Evolutionary conservation across 2,329 filamentous ascomycete genomes (phyloP), one percentile per base, ranked within the genome.

Genomic region (Coccinonectria pachysandricola): DNA sequence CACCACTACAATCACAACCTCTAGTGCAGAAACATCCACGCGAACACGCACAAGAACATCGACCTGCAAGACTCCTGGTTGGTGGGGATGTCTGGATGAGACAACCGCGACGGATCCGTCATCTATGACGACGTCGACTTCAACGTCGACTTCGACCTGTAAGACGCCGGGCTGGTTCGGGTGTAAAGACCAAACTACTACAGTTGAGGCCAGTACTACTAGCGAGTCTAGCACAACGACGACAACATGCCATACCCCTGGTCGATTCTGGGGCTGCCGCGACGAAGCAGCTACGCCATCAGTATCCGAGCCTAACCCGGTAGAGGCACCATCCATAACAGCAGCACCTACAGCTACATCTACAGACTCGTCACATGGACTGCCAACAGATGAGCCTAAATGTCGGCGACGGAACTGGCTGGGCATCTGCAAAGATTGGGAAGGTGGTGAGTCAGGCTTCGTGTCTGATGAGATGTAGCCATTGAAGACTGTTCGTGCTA

Each of bases 11-110:
- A 85, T 76, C 0, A 81, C 79, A 1, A 75, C 75, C 0, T 65
- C 72, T 3, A 64, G 60, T 3, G 63, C 64, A 2, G 64, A 62
- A 4, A 65, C 68, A 1, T 70, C 68, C 3, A 74, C 71, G 3
- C 68, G 69, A 21, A 80, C 74, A 3, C 68, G 85, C 19, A 94
- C 87, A 0, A 68, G 85, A 22, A 94, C 87, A 0, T 75, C 78
- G 28, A 94, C 85, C 0, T 94, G 87, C 57, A 71, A 91, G 53
- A 94, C 87, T 2, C 87, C 87, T 15, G 85, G 87, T 5, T 94
- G 87, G 87, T 93, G 79, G 79, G 84, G 83, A 12, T 86, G 75
- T 48, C 58, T 82, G 19, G 79, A 84, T 39, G 68, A 77, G 51
- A 66, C 67, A 3, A 78, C 75, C 0, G 64, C 62, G 2, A 57